Percentiles rank a stretch among this genome's conserved stretches.
Evolutionary conservation across 1,139 yeast species (phyloP).

Genomic region (Yamadazyma pseudoaaseri): DNA sequence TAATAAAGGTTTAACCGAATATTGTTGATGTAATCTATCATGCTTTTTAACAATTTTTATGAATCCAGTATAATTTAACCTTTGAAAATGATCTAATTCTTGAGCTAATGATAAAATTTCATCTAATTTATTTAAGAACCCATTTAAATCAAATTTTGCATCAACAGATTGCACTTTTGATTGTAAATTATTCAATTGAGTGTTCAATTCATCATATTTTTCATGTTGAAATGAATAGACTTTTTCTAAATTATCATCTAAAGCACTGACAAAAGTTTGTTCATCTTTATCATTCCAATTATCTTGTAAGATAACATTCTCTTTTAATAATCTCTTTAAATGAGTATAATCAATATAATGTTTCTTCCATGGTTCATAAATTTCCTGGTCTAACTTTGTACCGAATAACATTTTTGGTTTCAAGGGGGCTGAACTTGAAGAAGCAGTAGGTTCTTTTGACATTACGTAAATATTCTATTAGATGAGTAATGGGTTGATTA

Average conservation of each 20-base stretch:
- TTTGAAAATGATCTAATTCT: constrained; percentile 84
- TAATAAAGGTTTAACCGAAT: constrained; percentile 83
- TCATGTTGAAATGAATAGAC: constrained; percentile 84
- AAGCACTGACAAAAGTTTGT: constrained; percentile 71
- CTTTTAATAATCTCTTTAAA: constrained; percentile 80
- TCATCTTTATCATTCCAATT: constrained; percentile 84
- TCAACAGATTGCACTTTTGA: constrained; percentile 29
- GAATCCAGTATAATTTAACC: constrained; percentile 93
- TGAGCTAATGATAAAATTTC: constrained; percentile 72
- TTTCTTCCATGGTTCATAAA: constrained; percentile 85
- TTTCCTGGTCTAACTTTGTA: constrained; percentile 75
- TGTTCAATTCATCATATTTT: constrained; percentile 69
- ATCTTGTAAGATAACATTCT: constrained; percentile 56
- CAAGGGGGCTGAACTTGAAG: constrained; percentile 1
- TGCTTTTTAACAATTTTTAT: constrained; percentile 93
- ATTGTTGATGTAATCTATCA: constrained; percentile 82
- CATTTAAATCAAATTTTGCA: constrained; percentile 49
- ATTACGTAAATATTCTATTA: constrained; percentile 27
- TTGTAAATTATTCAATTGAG: constrained; percentile 64
- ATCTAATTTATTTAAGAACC: constrained; percentile 68
- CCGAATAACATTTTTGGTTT: constrained; percentile 72
- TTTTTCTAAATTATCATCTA: constrained; percentile 85
- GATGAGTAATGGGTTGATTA: constrained; percentile 53
- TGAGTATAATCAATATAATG: constrained; percentile 78
- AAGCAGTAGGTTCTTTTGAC: not conserved